Evolutionary conservation across 371 early-diverging fungal genomes (phyloP).

Genomic region (Catenaria anguillulae): DNA sequence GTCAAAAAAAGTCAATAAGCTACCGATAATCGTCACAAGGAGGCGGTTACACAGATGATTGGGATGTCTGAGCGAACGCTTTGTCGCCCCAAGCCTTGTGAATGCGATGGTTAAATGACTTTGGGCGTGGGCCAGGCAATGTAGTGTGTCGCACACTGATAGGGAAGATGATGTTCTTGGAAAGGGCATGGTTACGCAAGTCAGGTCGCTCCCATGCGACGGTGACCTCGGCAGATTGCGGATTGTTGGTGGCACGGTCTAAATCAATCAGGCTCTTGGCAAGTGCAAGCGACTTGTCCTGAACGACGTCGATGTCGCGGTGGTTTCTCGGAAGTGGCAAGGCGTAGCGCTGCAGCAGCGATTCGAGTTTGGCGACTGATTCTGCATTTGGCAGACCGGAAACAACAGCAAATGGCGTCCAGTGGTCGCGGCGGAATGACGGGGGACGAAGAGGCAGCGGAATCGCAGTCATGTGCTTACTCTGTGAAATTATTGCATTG

Average conservation of each 20-base stretch:
- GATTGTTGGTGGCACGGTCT: too few species aligned
- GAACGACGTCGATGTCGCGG: background rate
- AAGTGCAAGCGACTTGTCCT: background rate
- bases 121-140: background rate
- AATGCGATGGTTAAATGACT: background rate
- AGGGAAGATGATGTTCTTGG: background rate
- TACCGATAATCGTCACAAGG: too few species aligned
- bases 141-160: background rate
- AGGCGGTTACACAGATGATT: too few species aligned
- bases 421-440: conserved; percentile 1
- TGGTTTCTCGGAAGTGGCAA: background rate
- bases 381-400: background rate
- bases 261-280: background rate
- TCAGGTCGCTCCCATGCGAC: background rate
- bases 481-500: background rate
- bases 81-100: background rate
- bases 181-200: background rate
- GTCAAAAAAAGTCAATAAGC: too few species aligned
- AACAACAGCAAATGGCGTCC: background rate
- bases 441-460: background rate
- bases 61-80: too few species aligned
- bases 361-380: background rate
- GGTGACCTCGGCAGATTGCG: background rate
- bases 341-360: background rate
- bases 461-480: background rate